Evolutionary conservation across 148 eudicot species (phyloP), one percentile per base, ranked within the genome.

Genomic region (Linanthus parryae): DNA sequence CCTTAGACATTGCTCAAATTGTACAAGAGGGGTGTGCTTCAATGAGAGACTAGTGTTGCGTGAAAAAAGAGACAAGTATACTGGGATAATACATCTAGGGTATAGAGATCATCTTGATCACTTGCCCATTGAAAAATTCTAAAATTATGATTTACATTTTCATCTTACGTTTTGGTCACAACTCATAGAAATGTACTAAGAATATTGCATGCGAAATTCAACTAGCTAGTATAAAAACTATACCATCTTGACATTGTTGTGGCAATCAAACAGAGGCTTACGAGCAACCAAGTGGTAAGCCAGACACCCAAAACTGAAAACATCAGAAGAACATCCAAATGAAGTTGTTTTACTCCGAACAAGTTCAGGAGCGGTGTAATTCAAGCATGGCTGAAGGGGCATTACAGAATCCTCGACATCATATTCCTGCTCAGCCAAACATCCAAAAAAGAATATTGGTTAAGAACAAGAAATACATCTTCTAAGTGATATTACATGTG

Each of bases 211-310:
- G 13, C 35, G 10, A 62, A 44, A 44, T 30, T 9, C 13, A 12
- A 15, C 26, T 27, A 26, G 33, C 33, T 63, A 24, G 20, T 18
- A 18, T 21, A 4, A 30, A 29, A 47, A 53, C 47, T 40, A 17
- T 92, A 92, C 99, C 99, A 92, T 92, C 68, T 87, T 92, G 48
- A 87, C 91, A 77, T 92, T 92, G 81, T 92, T 92, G 88, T 82
- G 83, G 84, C 99, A 92, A 74, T 92, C 88, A 61, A 92, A 79
- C 57, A 92, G 74, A 63, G 88, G 90, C 69, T 84, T 92, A 52
- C 70, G 94, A 75, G 96, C 81, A 61, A 84, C 64, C 77, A 84
- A 76, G 62, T 84, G 96, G 74, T 84, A 92, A 41, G 83, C 88
- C 63, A 92, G 85, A 74, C 99, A 92, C 24, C 73, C 99, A 44